phyloP scores from a whole-genome alignment of 2,329 filamentous ascomycete genomes.

The Diplodia corticola region DNA sequence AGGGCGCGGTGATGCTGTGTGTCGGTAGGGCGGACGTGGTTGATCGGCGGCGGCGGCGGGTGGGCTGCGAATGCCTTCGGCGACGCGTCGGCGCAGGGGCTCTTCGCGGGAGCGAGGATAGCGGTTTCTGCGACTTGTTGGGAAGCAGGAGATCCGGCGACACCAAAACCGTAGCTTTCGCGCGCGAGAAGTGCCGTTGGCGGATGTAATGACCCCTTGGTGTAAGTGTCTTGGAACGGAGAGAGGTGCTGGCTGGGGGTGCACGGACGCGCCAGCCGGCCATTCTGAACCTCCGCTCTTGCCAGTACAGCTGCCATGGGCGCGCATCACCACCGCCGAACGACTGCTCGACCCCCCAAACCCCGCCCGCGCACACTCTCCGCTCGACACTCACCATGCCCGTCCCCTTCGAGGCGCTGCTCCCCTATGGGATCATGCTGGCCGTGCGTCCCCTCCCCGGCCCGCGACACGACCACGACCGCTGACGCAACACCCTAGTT shows the following conservation, averaged over 20 bases:
- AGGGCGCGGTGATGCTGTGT: slow-evolving; percentile 5
- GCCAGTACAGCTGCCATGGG: background rate
- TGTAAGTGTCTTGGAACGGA: slow-evolving; percentile 20
- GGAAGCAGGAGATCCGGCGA: slow-evolving; percentile 35
- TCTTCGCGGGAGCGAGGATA: slow-evolving; percentile 24
- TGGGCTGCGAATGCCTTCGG: slow-evolving; percentile 13
- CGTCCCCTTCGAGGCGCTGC: slow-evolving; percentile 65
- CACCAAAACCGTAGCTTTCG: slow-evolving; percentile 34
- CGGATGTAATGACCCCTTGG: slow-evolving; percentile 22
- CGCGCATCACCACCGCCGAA: slow-evolving; percentile 6
- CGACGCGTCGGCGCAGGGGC: slow-evolving; percentile 7
- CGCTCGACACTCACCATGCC: slow-evolving; percentile 51
- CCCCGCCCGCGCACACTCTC: background rate
- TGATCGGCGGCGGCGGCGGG: slow-evolving; percentile 20
- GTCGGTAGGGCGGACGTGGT: slow-evolving; percentile 13
- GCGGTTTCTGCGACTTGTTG: slow-evolving; percentile 36
- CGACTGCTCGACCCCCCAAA: background rate
- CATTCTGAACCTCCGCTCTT: slow-evolving; percentile 9
- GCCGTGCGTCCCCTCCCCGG: slow-evolving; percentile 50
- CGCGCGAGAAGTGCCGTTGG: slow-evolving; percentile 31
- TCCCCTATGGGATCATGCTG: slow-evolving; percentile 65
- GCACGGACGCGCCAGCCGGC: slow-evolving; percentile 11
- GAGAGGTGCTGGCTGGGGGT: slow-evolving; percentile 19
- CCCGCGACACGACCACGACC: slow-evolving; percentile 20
- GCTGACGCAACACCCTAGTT: slow-evolving; percentile 46